Base-by-base conservation (phyloP, 768 basidiomycete species). In the Collybia sordida region DNA sequence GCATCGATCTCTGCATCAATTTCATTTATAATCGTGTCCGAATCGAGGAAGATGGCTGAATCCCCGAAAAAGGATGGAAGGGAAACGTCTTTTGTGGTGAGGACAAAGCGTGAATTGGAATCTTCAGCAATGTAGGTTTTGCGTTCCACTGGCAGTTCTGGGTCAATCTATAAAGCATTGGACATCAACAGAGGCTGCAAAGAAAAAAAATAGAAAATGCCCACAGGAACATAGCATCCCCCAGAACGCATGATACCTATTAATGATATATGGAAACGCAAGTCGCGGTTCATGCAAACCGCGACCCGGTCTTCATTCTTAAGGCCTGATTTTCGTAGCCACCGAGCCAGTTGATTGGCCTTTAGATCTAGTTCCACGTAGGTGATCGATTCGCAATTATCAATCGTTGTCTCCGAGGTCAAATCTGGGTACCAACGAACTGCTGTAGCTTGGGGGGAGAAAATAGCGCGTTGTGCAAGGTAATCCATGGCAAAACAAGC, bases 211-310 rank as follows among this genome's bases (percentile, higher is more conserved):
- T 19, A 19, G 9, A 18, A 40, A 40, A 18, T 18, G 60, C 71
- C 37, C 52, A 78, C 78, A 9, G 79, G 75, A 42, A 80, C 78
- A 59, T 80, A 80, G 44, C 78, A 78, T 35, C 69, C 78, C 36
- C 79, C 78, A 19, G 78, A 72, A 28, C 71, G 73, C 53, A 78
- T 63, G 24, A 78, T 67, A 6, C 71, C 78, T 46, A 76, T 65
- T 51, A 78, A 61, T 2, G 69, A 65, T 18, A 70, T 54, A 47
- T 80, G 74, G 52, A 75, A 80, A 40, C 59, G 46, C 14, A 71
- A 54, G 45, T 74, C 64, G 17, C 78, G 72, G 45, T 67, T 61
- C 63, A 74, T 68, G 50, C 76, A 80, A 41, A 80, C 64, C 18
- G 75, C 74, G 3, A 80, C 72, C 19, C 69, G 68, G 46, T 74